Base-by-base conservation (phyloP, 306 rosid genomes). In the Medicago arabica region DNA sequence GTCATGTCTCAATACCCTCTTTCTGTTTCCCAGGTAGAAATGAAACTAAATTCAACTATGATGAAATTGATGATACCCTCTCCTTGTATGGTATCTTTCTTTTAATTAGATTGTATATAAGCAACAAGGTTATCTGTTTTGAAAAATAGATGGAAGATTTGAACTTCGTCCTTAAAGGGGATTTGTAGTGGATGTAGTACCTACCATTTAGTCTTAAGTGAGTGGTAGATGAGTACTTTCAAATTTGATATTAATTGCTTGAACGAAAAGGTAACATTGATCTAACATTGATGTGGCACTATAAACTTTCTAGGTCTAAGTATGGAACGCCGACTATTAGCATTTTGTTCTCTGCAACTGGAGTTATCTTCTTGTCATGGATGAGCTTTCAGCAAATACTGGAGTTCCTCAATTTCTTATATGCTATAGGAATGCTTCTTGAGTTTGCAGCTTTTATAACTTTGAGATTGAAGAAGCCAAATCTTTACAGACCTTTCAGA, bases 331-430 rank as follows among this genome's bases (percentile, higher is more conserved):
- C 97, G 8, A 92, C 98, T 3, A 23, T 88, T 38, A 92, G 97
- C 87, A 90, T 92, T 78, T 39, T 94, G 85, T 78, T 87, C 76
- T 94, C 97, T 17, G 98, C 97, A 28, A 60, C 87, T 17, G 98
- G 97, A 64, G 97, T 92, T 49, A 76, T 94, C 85, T 85, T 94
- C 86, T 75, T 94, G 82, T 92, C 98, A 7, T 94, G 96, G 98
- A 86, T 94, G 97, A 94, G 91, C 80, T 94, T 94, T 75, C 95
- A 88, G 76, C 88, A 94, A 84, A 94, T 94, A 64, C 54, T 94
- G 64, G 97, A 94, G 76, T 92, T 92, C 71, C 93, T 94, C 28
- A 94, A 94, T 81, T 94, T 89, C 86, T 79, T 94, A 67, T 94
- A 94, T 44, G 83, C 98, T 19, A 57, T 88, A 6, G 97, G 97